Base-by-base conservation (phyloP, 2,329 filamentous ascomycete genomes). In the Aspergillus pseudoterreus region DNA sequence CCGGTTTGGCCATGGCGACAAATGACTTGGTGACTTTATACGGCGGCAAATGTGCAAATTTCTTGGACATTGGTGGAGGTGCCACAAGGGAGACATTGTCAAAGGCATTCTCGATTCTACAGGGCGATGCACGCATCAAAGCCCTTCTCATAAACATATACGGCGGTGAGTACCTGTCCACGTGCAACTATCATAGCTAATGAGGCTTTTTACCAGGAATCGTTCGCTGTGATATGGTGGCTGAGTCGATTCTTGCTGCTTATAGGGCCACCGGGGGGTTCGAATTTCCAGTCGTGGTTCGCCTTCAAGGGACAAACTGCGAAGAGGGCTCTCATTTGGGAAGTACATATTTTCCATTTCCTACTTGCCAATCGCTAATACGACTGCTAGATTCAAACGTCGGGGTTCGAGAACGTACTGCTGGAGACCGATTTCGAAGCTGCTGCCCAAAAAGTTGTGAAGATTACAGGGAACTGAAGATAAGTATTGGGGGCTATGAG, bases 131-230 rank as follows among this genome's bases (percentile, higher is more conserved):
- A 17, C 53, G 58, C 3, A 52, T 67, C 4, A 59, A 58, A 27
- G 64, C 58, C 0, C 73, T 85, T 22, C 68, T 84, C 43, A 78
- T 85, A 8, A 85, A 84, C 51, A 82, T 84, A 8, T 84, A 60
- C 41, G 60, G 66, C 6, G 64, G 65, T 65, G 32, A 48, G 61
- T 57, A 27, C 24, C 24, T 27, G 8, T 9, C 1, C 6, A 30
- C 27, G 17, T 12, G 45, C 15, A 9, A 44, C 3, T 21, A 19
- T 2, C 14, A 24, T 30, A 14, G 44, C 0, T 4, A 10, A 4
- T 5, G 6, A 24, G 17, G 6, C 12, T 24, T 19, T 36, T 11
- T 32, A 3, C n/a, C 3, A 78, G 76, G 77, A 0, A 76, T 79
- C 14, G 77, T 75, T 2, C 69, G 71, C 33, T 78, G 76, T 30